A percentile compares a stretch with the other conserved stretches of the same genome.
Evolutionary conservation across 495 filamentous ascomycete genomes (phyloP).

Genomic region (Aspergillus asperescens): DNA sequence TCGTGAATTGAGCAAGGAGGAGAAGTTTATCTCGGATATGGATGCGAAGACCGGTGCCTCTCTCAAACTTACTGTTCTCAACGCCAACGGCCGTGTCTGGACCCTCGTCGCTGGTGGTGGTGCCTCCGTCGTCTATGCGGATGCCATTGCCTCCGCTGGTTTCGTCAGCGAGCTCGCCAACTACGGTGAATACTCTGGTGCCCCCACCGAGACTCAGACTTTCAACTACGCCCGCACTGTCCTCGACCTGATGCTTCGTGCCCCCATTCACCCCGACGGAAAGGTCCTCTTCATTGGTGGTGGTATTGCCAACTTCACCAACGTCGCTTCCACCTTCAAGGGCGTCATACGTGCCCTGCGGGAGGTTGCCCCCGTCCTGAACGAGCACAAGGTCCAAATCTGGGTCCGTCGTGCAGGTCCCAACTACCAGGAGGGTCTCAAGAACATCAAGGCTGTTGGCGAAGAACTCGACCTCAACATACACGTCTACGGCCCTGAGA

Average conservation of each 20-base stretch:
- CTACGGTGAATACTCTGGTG: constrained; percentile 99
- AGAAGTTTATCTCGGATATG: constrained; percentile 96
- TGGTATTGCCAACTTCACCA: constrained; percentile 99
- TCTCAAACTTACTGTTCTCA: constrained; percentile 95
- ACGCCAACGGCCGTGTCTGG: constrained; percentile 88
- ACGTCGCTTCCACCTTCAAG: constrained; percentile 96
- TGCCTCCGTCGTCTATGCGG: constrained; percentile 98
- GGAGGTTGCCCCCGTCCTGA: constrained; percentile 77
- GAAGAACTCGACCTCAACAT: constrained; percentile 88
- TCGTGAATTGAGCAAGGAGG: constrained; percentile 95
- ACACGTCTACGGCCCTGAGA: constrained; percentile 97
- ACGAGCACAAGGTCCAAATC: constrained; percentile 97
- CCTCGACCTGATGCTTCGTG: constrained; percentile 94
- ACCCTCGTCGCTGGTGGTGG: constrained; percentile 98
- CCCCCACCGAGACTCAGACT: constrained; percentile 95
- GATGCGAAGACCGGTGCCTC: constrained; percentile 99
- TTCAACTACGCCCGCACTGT: constrained; percentile 97
- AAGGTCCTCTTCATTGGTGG: constrained; percentile 99
- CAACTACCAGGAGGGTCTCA: constrained; percentile 99
- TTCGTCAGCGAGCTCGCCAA: constrained; percentile 96
- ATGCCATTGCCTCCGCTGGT: constrained; percentile 94
- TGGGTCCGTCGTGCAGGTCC: constrained; percentile 98
- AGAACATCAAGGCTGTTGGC: constrained; percentile 97
- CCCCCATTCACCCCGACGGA: constrained; percentile 77
- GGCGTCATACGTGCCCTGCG: constrained; percentile 96